Evolutionary conservation across 345 rosid genomes (phyloP).

Genomic region (Melastoma malabathricum): DNA sequence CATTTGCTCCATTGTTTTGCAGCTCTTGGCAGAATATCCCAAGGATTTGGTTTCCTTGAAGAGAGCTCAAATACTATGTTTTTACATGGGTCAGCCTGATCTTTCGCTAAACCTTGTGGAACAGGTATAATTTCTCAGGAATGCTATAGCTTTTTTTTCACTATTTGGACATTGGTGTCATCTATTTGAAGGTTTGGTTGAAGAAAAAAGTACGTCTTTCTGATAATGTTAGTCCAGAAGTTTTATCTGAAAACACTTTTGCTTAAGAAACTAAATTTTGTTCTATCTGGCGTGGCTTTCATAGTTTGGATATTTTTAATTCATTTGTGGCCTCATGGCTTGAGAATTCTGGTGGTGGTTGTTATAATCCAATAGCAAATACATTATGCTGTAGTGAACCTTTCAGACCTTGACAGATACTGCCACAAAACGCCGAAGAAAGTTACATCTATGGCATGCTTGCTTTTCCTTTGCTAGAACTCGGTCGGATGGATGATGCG

Average conservation of each 20-base stretch:
- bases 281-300: background rate
- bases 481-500: slow-evolving; percentile 69
- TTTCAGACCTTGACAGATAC: slow-evolving; percentile 31
- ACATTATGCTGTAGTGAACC: background rate
- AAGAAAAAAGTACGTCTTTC: background rate
- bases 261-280: background rate
- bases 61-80: slow-evolving; percentile 60
- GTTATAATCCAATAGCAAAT: no score
- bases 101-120: slow-evolving; percentile 46
- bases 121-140: slow-evolving; percentile 28
- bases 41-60: slow-evolving; percentile 58
- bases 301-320: background rate
- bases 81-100: slow-evolving; percentile 66
- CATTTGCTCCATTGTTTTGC: slow-evolving; percentile 12
- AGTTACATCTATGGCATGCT: slow-evolving; percentile 67
- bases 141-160: background rate
- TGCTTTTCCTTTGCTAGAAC: slow-evolving; percentile 79
- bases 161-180: background rate
- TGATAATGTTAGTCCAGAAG: background rate
- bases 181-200: background rate
- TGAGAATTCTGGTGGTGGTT: no score
- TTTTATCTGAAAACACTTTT: background rate
- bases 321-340: background rate
- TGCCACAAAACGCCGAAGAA: slow-evolving; percentile 50
- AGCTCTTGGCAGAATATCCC: slow-evolving; percentile 60